Base-by-base conservation (phyloP, 768 basidiomycete species). In the Mycena albidolilacea region DNA sequence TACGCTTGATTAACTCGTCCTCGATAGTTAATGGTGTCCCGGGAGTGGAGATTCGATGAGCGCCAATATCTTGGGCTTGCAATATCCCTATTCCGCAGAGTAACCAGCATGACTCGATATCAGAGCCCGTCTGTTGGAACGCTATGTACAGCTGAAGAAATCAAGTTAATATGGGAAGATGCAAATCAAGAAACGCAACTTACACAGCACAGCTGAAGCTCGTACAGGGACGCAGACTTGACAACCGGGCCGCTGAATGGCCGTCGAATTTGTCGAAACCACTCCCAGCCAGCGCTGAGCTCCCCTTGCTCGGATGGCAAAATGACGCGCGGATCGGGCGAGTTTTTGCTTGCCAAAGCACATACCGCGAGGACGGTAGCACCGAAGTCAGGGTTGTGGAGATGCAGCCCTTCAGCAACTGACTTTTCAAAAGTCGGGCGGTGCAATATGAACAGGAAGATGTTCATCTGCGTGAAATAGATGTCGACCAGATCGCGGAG, bases 141-240 rank as follows among this genome's bases (percentile, higher is more conserved):
- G 78, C 71, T 7, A 81, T 78, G 6, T 84, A 81, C 0, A 85
- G 78, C 84, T 85, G 23, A n/a, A 58, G 21, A 35, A 35, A 39
- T 8, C 19, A 61, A 55, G 59, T 57, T 15, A 52, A 63, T 30
- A 17, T 38, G 59, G 23, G 9, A 37, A 6, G 54, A 60, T 41
- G 6, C 50, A 10, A 80, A 78, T 79, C 50, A 82, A 80, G 52
- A 63, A 68, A 64, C 63, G 4, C 59, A 48, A 80, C 82, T 69
- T 73, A 86, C 86, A 78, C 85, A 81, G 77, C 85, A 86, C 7
- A 83, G 81, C 76, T 92, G 92, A 52, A 92, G 78, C 70, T 92
- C 91, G 79, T 86, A 87, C 71, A 92, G 76, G n/a, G 85, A 77
- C 3, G 90, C 87, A 4, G 87, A 85, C 0, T 84, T 23, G 41